Percentiles rank a stretch among this genome's conserved stretches.
phyloP scores from a whole-genome alignment of 352 stramenopile species.

The Elongisporangium senticosum region DNA sequence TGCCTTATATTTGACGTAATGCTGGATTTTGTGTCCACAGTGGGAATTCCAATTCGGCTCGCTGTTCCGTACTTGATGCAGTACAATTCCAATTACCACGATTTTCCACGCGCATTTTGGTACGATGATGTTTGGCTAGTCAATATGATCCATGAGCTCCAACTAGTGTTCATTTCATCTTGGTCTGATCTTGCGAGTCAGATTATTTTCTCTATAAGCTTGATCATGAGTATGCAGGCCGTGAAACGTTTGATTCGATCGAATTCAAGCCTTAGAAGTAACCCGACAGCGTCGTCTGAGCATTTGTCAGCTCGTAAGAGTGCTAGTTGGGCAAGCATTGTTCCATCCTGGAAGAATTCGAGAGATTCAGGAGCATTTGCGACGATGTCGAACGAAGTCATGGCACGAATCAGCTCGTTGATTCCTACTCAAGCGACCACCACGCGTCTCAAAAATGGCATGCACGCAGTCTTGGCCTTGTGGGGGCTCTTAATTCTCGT shows the following conservation, averaged over 20 bases:
- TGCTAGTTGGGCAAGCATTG: not conserved
- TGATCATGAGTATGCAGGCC: not conserved
- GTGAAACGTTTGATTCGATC: not conserved
- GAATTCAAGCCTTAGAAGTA: not conserved
- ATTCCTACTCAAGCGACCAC: not conserved
- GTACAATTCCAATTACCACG: not conserved
- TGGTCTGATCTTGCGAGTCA: conserved; percentile 4
- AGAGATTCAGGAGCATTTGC: not conserved
- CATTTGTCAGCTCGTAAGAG: not conserved
- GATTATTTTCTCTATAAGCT: conserved; percentile 3
- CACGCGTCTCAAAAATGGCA: not conserved
- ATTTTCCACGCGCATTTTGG: not conserved
- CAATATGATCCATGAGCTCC: conserved; percentile 6
- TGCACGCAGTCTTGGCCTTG: not conserved
- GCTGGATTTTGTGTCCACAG: conserved; percentile 6
- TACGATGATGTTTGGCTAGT: conserved; percentile 6
- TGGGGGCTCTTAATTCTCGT: not conserved
- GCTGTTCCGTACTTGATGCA: conserved; percentile 1
- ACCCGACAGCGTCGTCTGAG: too few species aligned
- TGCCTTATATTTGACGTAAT: conserved; percentile 2
- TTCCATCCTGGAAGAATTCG: not conserved
- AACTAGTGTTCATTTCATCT: conserved; percentile 6
- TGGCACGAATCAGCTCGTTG: not conserved
- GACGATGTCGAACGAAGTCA: not conserved
- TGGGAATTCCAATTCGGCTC: conserved; percentile 2